Conservation (phyloP, 169 alveolate species). For the Cryptosporidium parvum region DNA sequence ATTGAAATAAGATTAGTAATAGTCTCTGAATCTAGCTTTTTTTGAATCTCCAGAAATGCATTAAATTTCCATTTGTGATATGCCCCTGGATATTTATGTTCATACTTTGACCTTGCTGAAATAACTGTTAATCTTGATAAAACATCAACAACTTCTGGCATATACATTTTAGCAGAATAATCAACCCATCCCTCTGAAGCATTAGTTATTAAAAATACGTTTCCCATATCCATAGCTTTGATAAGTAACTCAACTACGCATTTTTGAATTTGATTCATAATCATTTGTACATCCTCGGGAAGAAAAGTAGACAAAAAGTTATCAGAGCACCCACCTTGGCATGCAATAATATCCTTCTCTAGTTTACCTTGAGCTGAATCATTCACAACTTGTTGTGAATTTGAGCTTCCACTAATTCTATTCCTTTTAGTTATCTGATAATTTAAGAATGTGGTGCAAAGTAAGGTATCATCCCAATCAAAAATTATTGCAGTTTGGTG, state of each 20-base stretch:
- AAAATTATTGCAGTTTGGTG: constrained; percentile 87
- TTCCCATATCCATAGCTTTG: constrained; percentile 84
- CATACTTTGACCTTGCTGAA: constrained; percentile 92
- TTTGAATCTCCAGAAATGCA: constrained; percentile 89
- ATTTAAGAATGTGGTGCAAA: constrained; percentile 90
- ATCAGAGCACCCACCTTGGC: background rate
- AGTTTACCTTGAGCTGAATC: constrained; percentile 9
- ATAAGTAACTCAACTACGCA: constrained; percentile 78
- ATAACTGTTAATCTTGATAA: constrained; percentile 85
- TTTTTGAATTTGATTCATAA: constrained; percentile 64
- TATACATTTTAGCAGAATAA: constrained; percentile 86
- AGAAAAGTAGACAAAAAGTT: background rate
- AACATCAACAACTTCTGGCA: constrained; percentile 81
- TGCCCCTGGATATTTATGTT: constrained; percentile 88
- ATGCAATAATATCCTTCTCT: background rate
- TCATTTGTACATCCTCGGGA: constrained; percentile 16
- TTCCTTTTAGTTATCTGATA: background rate
- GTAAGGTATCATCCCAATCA: constrained; percentile 97
- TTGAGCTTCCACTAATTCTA: background rate
- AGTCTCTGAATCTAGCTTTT: constrained; percentile 86
- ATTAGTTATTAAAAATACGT: constrained; percentile 91
- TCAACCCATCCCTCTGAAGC: constrained; percentile 97
- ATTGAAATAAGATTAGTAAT: constrained; percentile 92
- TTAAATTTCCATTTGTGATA: constrained; percentile 89
- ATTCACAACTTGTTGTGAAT: background rate